Base-by-base conservation (phyloP, 1,284 basidiomycete species). In the Testicularia cyperi region DNA sequence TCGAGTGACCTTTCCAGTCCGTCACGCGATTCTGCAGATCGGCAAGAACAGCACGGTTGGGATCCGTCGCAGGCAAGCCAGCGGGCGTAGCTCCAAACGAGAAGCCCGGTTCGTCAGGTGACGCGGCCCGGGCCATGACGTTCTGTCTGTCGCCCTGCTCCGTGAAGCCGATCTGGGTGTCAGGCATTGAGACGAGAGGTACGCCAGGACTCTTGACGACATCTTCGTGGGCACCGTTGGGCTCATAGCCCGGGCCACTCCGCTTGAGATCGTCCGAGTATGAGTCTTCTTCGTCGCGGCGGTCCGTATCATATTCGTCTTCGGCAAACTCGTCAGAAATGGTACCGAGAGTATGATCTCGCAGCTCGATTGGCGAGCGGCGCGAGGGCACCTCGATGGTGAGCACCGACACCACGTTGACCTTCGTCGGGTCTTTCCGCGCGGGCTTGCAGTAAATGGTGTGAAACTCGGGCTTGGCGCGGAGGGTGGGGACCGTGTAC, bases 1-100 rank as follows among this genome's bases (percentile, higher is more conserved):
- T 84, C 2, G 89, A 88, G 68, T 92, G 89, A 0, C 88, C 88
- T 77, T 94, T 92, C 88, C 91, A 96, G 78, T 96, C 91, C 47
- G 87, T 85, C 55, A 96, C 89, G 26, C 94, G 85, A 67, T 83
- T 84, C 55, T 86, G 83, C 25, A 97, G 82, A 76, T 97, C 92
- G 40, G 88, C 85, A 2, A 90, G 86, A 64, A 95, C 87, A 26
- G 85, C 82, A 16, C 78, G 82, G 76, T 92, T 91, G 7, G 78
- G 70, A 39, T 32, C 87, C 14, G 39, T 38, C 16, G 52, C 38
- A 6, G 39, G 47, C 15, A 33, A 40, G 10, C 55, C 42, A n/a
- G 57, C 57, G n/a, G 55, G 69, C n/a, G 70, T 65, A 5, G 58
- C 68, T 8, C 54, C 44, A 25, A 51, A 61, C 13, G 57, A 71